Evolutionary conservation across 2,329 filamentous ascomycete genomes (phyloP).

Genomic region (Scedosporium minutisporum): DNA sequence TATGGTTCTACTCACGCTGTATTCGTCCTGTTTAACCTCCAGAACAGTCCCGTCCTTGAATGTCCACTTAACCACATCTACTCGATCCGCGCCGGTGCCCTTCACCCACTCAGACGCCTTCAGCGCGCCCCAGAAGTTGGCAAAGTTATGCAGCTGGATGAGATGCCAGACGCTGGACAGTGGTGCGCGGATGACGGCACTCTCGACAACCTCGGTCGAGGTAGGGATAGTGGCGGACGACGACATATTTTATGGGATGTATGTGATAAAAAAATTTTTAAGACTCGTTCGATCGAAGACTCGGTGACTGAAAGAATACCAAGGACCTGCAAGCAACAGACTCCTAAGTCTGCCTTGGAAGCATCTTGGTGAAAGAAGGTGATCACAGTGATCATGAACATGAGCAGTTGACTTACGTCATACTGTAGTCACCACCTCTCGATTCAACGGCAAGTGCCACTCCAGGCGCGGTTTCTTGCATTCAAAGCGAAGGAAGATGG

Average conservation of each 20-base stretch:
- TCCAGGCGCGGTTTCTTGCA: too few species aligned
- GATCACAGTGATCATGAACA: too few species aligned
- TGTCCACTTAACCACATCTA: conserved; percentile 59
- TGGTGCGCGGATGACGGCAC: conserved; percentile 57
- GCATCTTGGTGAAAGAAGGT: too few species aligned
- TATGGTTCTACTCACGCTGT: conserved; percentile 42
- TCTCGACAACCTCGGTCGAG: conserved; percentile 56
- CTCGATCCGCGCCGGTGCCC: conserved; percentile 47
- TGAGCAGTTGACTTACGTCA: too few species aligned
- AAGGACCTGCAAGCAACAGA: not conserved
- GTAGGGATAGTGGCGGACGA: conserved; percentile 43
- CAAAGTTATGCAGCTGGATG: conserved; percentile 63
- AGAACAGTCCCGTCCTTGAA: conserved; percentile 61
- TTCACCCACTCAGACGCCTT: conserved; percentile 54
- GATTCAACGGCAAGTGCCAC: too few species aligned
- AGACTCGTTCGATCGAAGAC: not conserved
- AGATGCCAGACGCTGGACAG: conserved; percentile 62
- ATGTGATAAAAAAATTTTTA: conserved; percentile 13
- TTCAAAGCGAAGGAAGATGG: too few species aligned
- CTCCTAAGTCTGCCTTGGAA: not conserved
- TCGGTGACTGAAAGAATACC: not conserved
- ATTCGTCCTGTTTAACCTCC: conserved; percentile 69
- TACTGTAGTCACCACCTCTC: too few species aligned
- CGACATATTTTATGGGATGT: not conserved
- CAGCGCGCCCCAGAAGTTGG: conserved; percentile 56